A percentile compares a stretch with the other conserved stretches of the same genome.
These are phyloP conservation scores for Ocimum tenuiflorum DNA, from an alignment of 257 asterid genomes.

Conservation along the genomic window DNA sequence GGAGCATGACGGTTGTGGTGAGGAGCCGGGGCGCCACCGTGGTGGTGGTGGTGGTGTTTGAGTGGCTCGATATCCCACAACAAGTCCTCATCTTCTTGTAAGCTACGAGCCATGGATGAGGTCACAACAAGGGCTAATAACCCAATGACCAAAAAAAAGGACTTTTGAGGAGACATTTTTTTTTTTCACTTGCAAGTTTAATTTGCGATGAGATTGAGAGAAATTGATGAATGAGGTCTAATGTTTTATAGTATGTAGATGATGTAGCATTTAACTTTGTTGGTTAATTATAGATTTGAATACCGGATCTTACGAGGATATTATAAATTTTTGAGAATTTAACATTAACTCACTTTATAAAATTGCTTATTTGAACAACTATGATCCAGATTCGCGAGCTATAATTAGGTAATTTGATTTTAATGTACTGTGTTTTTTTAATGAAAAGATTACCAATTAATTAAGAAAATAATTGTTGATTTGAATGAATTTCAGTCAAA, in stretches of 20 bases:
- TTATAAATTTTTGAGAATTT: background rate
- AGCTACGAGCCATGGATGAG: background rate
- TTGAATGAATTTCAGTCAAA: no score
- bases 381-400: no score
- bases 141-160: background rate
- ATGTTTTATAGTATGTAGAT: no score
- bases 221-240: background rate
- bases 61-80: background rate
- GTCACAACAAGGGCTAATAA: background rate
- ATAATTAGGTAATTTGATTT: no score
- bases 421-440: no score
- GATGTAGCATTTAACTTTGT: no score
- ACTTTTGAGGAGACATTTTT: background rate
- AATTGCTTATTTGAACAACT: no score
- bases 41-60: background rate
- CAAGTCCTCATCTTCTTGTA: background rate
- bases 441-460: no score
- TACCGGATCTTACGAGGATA: background rate
- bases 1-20: no score
- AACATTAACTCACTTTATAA: background rate
- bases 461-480: no score
- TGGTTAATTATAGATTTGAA: no score
- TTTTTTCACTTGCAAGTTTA: background rate
- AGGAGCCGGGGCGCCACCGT: no score
- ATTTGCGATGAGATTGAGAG: background rate